phyloP scores from a whole-genome alignment of 805 yeast species.

The Maudiozyma saulgeensis region DNA sequence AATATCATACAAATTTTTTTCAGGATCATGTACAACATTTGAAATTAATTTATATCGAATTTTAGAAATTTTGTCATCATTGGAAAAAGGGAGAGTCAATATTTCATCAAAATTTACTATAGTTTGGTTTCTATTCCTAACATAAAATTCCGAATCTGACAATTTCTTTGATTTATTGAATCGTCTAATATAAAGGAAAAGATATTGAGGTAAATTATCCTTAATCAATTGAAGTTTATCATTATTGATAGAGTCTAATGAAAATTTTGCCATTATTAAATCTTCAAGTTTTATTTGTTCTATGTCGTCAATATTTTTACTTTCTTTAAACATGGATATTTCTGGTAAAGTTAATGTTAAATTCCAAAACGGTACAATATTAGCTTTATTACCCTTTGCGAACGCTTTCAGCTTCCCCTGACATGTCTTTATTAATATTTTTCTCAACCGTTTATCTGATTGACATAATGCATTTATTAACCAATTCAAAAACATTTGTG shows the following conservation, averaged over 20 bases:
- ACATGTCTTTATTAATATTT: conserved; percentile 29
- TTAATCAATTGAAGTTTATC: conserved; percentile 31
- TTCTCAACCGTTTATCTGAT: conserved; percentile 22
- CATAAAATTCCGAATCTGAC: conserved; percentile 14
- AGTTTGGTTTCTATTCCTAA: conserved; percentile 46
- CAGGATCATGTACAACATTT: conserved; percentile 37
- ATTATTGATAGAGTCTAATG: conserved; percentile 26
- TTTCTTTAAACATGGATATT: conserved; percentile 45
- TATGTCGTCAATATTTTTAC: conserved; percentile 34
- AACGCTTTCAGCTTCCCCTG: conserved; percentile 44
- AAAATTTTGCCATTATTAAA: conserved; percentile 35
- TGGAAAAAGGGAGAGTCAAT: conserved; percentile 17
- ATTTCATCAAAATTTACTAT: conserved; percentile 48
- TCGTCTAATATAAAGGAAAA: conserved; percentile 52
- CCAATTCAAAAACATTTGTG: conserved; percentile 54
- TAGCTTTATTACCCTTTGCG: background rate
- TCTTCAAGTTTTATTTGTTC: conserved; percentile 42
- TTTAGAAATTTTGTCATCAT: conserved; percentile 5
- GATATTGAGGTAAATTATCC: conserved; percentile 39
- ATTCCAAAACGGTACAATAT: conserved; percentile 16
- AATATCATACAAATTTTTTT: conserved; percentile 6
- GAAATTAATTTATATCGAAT: conserved; percentile 36
- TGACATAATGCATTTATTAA: conserved; percentile 39
- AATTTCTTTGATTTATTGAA: conserved; percentile 24
- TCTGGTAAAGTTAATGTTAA: conserved; percentile 54